Conservation (phyloP, 805 yeast genomes). For the Saturnispora hagleri region DNA sequence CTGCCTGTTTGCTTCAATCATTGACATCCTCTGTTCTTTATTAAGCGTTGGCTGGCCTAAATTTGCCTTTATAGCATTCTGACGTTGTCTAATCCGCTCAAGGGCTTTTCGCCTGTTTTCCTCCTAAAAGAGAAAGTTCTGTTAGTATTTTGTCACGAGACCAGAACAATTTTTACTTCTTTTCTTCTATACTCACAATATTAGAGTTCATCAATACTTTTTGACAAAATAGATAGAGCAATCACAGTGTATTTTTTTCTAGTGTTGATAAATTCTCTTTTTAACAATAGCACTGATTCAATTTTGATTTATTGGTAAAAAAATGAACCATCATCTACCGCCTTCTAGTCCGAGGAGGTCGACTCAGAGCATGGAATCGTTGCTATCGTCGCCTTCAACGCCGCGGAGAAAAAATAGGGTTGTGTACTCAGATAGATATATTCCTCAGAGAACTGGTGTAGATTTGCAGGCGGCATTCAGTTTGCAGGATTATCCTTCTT, state of each 20-base stretch:
- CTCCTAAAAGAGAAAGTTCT: conserved; percentile 31
- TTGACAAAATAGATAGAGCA: background rate
- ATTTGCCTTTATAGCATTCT: conserved; percentile 13
- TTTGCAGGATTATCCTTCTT: conserved; percentile 24
- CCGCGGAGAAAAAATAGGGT: conserved; percentile 40
- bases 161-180: background rate
- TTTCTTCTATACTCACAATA: background rate
- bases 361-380: background rate
- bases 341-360: conserved; percentile 8
- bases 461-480: conserved; percentile 82
- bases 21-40: conserved; percentile 22
- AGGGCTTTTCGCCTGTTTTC: conserved; percentile 56
- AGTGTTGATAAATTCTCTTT: background rate
- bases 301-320: background rate
- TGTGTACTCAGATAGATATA: conserved; percentile 73
- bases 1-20: conserved; percentile 44
- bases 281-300: background rate
- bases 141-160: background rate
- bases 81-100: conserved; percentile 45
- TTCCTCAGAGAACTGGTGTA: conserved; percentile 80
- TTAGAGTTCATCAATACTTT: background rate
- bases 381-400: conserved; percentile 32
- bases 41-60: background rate
- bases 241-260: background rate
- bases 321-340: conserved; percentile 3